Conservation (phyloP, 257 asterid species). For the Capsicum pubescens region DNA sequence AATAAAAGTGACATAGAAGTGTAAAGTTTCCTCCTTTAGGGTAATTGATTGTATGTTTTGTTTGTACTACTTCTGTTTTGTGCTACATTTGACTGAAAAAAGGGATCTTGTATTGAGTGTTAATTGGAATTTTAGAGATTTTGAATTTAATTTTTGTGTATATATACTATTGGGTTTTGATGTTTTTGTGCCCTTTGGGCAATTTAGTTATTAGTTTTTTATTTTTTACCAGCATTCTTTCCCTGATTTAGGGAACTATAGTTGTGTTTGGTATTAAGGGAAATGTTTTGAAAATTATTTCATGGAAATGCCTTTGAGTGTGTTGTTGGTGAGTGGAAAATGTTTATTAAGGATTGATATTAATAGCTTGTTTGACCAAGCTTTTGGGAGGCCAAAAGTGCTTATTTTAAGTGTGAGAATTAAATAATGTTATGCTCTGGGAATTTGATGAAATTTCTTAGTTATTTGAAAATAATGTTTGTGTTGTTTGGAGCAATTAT, state of each 20-base stretch:
- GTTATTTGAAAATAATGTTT: not conserved
- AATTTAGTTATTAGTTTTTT: not conserved
- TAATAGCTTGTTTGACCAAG: not conserved
- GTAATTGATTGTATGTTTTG: not conserved
- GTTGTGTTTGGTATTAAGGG: not conserved
- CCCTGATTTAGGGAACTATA: not conserved
- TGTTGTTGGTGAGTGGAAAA: not conserved
- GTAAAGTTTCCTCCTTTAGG: not conserved
- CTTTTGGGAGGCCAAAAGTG: too few relatives aligned
- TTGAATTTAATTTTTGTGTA: not conserved
- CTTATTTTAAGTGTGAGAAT: not conserved
- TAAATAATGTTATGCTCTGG: not conserved
- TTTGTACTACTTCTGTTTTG: not conserved
- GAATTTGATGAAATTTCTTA: slow-evolving; percentile 10
- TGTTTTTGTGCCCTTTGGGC: not conserved
- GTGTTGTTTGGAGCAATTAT: not conserved
- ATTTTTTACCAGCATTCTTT: not conserved
- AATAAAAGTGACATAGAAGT: not conserved
- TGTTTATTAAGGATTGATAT: not conserved
- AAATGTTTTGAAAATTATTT: not conserved
- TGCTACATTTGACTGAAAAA: not conserved
- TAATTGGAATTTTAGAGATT: not conserved
- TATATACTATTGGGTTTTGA: not conserved
- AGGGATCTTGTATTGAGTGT: not conserved
- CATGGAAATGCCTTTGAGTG: not conserved